Conservation (phyloP, 768 basidiomycete genomes). For the Coprinopsis strossmayeri region DNA sequence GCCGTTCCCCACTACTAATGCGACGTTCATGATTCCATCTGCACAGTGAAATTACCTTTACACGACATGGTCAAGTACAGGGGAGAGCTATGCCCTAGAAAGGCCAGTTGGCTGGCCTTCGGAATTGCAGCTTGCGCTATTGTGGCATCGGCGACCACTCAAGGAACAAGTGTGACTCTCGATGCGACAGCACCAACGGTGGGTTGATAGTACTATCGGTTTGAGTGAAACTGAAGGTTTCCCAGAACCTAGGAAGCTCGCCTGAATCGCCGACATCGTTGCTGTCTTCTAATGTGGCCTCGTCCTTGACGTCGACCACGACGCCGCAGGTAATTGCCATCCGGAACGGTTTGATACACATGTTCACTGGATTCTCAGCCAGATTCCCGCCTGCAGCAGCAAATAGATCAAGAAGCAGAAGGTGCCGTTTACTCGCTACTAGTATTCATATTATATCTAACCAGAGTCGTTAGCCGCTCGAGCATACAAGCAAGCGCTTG, state of each 20-base stretch:
- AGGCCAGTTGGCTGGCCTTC: constrained; percentile 56
- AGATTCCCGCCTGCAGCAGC: constrained; percentile 23
- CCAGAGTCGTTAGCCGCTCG: constrained; percentile 42
- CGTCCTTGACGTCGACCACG: neutral
- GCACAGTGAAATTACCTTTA: neutral
- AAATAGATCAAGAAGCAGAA: constrained; percentile 43
- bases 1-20: neutral
- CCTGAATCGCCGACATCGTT: neutral
- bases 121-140: constrained; percentile 47
- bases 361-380: neutral
- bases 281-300: neutral
- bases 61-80: constrained; percentile 6
- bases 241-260: neutral
- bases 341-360: neutral
- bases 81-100: constrained; percentile 29
- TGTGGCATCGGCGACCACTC: constrained; percentile 33
- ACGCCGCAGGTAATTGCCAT: constrained; percentile 1
- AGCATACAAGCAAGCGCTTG: constrained; percentile 71
- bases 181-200: neutral
- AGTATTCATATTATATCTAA: constrained; percentile 4
- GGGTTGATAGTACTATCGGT: neutral
- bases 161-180: neutral
- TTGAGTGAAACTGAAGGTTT: neutral
- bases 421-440: constrained; percentile 26
- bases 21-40: constrained; percentile 7